A percentile compares a stretch with the other conserved stretches of the same genome.
Conservation (phyloP, 208 protist species). For the Trichomonas gallinae region DNA sequence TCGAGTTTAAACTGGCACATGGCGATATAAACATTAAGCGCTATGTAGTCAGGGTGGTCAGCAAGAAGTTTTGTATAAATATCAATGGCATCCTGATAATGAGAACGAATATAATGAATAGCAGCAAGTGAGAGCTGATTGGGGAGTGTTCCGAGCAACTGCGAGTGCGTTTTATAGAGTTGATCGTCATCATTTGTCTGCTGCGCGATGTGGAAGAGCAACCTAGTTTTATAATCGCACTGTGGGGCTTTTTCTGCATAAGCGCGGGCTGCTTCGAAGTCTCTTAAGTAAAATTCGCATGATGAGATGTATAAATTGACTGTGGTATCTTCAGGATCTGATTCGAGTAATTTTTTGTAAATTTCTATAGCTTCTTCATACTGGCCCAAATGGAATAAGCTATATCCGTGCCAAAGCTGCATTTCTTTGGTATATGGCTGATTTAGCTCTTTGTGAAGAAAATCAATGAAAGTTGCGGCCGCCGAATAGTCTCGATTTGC, state of each 20-base stretch:
- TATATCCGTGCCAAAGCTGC: neutral
- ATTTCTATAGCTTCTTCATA: neutral
- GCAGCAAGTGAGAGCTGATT: constrained; percentile 36
- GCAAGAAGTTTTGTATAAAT: constrained; percentile 83
- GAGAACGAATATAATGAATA: constrained; percentile 74
- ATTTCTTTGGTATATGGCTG: neutral
- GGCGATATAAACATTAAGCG: constrained; percentile 49
- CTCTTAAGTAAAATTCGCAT: neutral
- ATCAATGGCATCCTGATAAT: constrained; percentile 82
- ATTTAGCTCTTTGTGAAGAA: neutral
- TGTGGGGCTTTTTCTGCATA: neutral
- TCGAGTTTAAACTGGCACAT: constrained; percentile 82
- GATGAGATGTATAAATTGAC: neutral
- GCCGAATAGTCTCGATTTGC: neutral
- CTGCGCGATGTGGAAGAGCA: neutral
- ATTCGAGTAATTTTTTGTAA: neutral
- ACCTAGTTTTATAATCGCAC: neutral
- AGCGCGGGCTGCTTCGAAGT: neutral
- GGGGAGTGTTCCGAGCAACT: neutral
- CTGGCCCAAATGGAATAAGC: neutral
- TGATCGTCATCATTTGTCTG: neutral
- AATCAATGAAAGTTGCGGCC: neutral
- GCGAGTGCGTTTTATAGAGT: neutral
- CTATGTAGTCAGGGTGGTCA: constrained; percentile 54
- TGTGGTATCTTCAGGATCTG: neutral